These are phyloP conservation scores for Spongospora subterranea DNA, from an alignment of 208 protist species.

Conservation along the genomic window DNA sequence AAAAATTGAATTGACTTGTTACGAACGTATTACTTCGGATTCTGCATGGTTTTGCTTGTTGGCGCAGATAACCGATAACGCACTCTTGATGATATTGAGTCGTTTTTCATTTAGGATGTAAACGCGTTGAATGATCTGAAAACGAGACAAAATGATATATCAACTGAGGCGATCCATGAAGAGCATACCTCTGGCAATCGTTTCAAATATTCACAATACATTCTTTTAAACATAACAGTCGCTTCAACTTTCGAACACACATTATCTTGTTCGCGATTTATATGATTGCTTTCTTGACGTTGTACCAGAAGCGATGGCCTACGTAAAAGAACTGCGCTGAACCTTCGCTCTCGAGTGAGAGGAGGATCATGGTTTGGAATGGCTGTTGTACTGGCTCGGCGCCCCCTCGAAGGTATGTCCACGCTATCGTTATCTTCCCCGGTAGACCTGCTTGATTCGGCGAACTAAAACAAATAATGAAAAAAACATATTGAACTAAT, in stretches of 20 bases:
- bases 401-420: too few relatives aligned
- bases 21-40: too few relatives aligned
- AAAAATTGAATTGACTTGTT: too few relatives aligned
- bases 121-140: neutral
- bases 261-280: neutral
- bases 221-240: neutral
- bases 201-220: neutral
- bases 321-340: too few relatives aligned
- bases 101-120: neutral
- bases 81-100: neutral
- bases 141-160: neutral
- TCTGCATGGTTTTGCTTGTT: too few relatives aligned
- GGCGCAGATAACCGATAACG: neutral
- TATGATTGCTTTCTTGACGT: too few relatives aligned
- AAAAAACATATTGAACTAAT: too few relatives aligned
- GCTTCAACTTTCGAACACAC: conserved; percentile 3
- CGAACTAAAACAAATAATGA: neutral
- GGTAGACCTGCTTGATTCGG: too few relatives aligned
- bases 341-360: too few relatives aligned
- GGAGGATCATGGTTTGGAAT: too few relatives aligned
- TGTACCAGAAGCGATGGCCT: too few relatives aligned
- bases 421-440: neutral
- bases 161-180: neutral
- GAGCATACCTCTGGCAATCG: neutral
- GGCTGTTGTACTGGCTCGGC: too few relatives aligned